These are phyloP conservation scores for Nematocida minor DNA, from an alignment of 371 early-diverging fungal genomes.

Conservation along the genomic window DNA sequence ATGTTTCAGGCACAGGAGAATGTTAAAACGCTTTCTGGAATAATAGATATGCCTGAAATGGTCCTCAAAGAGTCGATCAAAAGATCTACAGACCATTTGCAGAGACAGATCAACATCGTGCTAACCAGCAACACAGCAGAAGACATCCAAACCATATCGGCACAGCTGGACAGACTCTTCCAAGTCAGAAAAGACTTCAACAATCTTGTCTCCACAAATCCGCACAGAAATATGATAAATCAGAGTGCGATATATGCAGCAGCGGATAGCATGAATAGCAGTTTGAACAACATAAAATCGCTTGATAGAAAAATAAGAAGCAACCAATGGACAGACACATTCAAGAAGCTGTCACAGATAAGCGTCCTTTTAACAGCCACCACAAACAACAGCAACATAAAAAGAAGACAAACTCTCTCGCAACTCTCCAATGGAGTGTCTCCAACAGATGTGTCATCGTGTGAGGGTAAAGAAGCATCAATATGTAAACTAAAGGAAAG, in stretches of 20 bases:
- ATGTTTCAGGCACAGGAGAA: not conserved
- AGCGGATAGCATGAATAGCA: not conserved
- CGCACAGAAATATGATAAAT: not conserved
- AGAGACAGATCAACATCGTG: conserved; percentile 8
- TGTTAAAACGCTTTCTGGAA: not conserved
- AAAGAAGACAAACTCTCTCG: not conserved
- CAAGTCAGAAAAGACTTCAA: conserved; percentile 20
- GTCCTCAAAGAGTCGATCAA: not conserved
- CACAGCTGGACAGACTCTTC: conserved; percentile 2
- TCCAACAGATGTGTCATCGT: conserved; percentile 1
- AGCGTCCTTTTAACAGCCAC: not conserved
- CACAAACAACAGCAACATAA: not conserved
- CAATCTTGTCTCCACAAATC: not conserved
- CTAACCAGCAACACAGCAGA: not conserved
- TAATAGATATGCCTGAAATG: conserved; percentile 19
- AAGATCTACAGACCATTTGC: not conserved
- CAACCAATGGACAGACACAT: not conserved
- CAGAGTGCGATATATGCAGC: not conserved
- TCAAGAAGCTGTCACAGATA: conserved; percentile 20
- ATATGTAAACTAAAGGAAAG: conserved; percentile 2
- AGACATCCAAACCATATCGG: not conserved
- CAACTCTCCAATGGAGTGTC: not conserved
- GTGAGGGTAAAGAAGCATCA: conserved; percentile 23
- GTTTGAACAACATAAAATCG: not conserved
- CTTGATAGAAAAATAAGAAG: conserved; percentile 5